Percentiles rank a stretch among this genome's conserved stretches.
These are phyloP conservation scores for Nannizziopsis barbatae DNA, from an alignment of 2,329 filamentous ascomycete genomes.

Conservation along the genomic window DNA sequence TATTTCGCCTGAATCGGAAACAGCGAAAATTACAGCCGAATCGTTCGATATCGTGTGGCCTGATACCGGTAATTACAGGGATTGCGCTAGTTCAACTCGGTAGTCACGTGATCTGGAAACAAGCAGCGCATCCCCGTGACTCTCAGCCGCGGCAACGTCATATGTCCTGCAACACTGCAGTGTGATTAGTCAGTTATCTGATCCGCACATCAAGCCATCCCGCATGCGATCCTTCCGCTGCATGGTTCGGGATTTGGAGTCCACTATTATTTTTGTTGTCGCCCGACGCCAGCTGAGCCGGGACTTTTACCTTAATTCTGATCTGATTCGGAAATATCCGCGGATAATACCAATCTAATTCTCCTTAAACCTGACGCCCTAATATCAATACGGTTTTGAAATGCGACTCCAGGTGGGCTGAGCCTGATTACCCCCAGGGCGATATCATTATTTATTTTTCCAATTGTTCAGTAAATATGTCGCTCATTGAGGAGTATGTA, in stretches of 20 bases:
- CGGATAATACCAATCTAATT: too few relatives aligned
- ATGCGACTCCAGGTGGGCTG: neutral
- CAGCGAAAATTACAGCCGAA: constrained; percentile 5
- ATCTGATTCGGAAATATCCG: too few relatives aligned
- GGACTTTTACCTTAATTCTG: neutral
- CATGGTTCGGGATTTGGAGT: too few relatives aligned
- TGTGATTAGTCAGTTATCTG: too few relatives aligned
- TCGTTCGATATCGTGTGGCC: constrained; percentile 8
- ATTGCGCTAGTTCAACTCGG: neutral
- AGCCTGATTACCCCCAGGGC: neutral
- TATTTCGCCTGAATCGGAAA: constrained; percentile 1
- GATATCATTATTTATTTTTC: neutral
- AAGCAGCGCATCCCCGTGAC: too few relatives aligned
- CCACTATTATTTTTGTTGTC: too few relatives aligned
- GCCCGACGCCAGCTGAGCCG: neutral
- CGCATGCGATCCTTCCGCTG: too few relatives aligned
- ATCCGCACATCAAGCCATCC: too few relatives aligned
- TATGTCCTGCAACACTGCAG: too few relatives aligned
- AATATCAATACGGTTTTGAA: neutral
- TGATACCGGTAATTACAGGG: constrained; percentile 7
- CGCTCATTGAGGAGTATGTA: constrained; percentile 12
- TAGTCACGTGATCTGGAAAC: too few relatives aligned
- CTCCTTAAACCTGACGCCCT: too few relatives aligned
- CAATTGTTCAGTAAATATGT: constrained; percentile 7
- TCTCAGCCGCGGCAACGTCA: too few relatives aligned